These are phyloP conservation scores for Backusella psychrophila DNA, from an alignment of 192 early-diverging fungal genomes.

Conservation along the genomic window DNA sequence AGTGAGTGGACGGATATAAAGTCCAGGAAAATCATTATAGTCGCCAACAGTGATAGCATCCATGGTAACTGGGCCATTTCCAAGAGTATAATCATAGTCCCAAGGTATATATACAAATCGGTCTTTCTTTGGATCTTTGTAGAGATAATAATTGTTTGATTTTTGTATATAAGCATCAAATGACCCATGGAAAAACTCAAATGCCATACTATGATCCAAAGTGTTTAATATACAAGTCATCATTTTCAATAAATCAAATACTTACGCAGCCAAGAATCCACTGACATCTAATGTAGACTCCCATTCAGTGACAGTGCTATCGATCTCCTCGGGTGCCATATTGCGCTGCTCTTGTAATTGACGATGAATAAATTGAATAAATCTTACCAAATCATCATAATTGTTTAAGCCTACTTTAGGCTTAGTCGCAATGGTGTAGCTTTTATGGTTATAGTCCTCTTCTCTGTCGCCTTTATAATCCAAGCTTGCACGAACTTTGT, in stretches of 20 bases:
- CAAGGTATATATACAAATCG: conserved; percentile 18
- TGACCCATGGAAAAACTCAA: conserved; percentile 27
- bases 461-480: conserved; percentile 16
- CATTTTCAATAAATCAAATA: background rate
- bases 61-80: conserved; percentile 26
- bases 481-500: background rate
- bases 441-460: background rate
- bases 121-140: conserved; percentile 17
- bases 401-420: conserved; percentile 1
- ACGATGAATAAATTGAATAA: conserved; percentile 29
- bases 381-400: background rate
- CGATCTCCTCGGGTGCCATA: background rate
- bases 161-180: conserved; percentile 30
- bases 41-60: conserved; percentile 17
- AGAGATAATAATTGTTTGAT: conserved; percentile 29
- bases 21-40: conserved; percentile 13
- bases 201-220: conserved; percentile 25
- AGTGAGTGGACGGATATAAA: conserved; percentile 19
- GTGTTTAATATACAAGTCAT: background rate
- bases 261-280: conserved; percentile 30
- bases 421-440: background rate
- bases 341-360: conserved; percentile 9
- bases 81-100: conserved; percentile 28
- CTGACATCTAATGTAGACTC: conserved; percentile 25
- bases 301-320: conserved; percentile 5